phyloP scores from a whole-genome alignment of 176 grass and related monocot species.

The Saccharum spontaneum region DNA sequence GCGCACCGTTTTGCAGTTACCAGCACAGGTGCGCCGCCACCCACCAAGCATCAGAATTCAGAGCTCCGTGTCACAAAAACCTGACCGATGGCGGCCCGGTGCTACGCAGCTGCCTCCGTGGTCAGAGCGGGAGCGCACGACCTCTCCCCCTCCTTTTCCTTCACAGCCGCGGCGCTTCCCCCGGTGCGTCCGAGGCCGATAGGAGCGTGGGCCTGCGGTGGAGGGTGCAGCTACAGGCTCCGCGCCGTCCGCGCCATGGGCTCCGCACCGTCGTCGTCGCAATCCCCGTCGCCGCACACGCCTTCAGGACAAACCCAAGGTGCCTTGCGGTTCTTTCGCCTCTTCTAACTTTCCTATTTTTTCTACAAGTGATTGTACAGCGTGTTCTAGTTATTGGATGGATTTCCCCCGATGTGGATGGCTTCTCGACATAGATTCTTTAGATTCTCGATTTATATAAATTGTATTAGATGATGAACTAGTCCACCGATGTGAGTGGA shows the following conservation, averaged over 20 bases:
- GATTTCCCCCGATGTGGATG: neutral
- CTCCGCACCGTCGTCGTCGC: conserved; percentile 6
- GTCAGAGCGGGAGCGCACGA: neutral
- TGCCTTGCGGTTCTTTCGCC: neutral
- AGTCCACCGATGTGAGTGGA: neutral
- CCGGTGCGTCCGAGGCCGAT: neutral
- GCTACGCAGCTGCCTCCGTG: neutral
- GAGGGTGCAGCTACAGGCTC: neutral
- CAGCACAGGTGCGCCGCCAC: neutral
- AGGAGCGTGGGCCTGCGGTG: neutral
- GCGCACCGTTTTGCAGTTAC: neutral
- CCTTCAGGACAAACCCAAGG: conserved; percentile 29
- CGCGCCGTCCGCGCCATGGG: conserved; percentile 36
- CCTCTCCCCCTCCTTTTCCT: neutral
- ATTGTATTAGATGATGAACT: neutral
- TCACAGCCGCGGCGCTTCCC: neutral
- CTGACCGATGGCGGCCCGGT: conserved; percentile 20
- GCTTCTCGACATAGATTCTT: neutral
- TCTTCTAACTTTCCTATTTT: neutral
- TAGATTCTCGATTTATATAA: neutral
- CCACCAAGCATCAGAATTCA: neutral
- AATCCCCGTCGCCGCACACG: conserved; percentile 13
- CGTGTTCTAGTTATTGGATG: neutral
- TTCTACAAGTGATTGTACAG: neutral
- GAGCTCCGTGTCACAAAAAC: neutral